These are phyloP conservation scores for Sporodiniella umbellata DNA, from an alignment of 371 early-diverging fungal genomes.

Conservation along the genomic window DNA sequence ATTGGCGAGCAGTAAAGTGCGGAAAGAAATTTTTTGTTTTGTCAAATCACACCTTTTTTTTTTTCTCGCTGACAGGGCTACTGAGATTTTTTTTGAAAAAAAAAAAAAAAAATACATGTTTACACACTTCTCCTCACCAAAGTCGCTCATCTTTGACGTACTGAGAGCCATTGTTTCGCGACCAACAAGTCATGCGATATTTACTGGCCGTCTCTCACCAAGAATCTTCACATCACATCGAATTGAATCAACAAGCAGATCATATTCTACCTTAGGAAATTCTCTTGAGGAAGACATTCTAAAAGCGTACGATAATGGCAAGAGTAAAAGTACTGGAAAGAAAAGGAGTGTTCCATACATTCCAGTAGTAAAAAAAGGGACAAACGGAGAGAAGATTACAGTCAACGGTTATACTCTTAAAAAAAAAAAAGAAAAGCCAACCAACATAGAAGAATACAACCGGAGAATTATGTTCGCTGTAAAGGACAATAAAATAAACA, in stretches of 20 bases:
- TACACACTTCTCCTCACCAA: slow-evolving; percentile 5
- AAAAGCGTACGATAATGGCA: background rate
- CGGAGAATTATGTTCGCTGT: slow-evolving; percentile 12
- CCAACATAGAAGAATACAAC: slow-evolving; percentile 22
- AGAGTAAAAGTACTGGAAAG: background rate
- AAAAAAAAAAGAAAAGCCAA: slow-evolving; percentile 11
- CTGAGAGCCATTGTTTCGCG: slow-evolving; percentile 16
- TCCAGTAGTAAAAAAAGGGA: background rate
- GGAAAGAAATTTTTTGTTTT: background rate
- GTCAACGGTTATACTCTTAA: slow-evolving; percentile 10
- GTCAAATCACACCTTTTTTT: background rate
- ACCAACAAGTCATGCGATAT: background rate
- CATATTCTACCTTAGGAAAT: background rate
- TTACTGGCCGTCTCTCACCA: background rate
- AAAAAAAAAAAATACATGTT: slow-evolving; percentile 1
- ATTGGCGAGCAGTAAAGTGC: too few relatives aligned
- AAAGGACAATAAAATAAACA: slow-evolving; percentile 24
- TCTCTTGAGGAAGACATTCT: background rate
- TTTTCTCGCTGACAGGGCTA: background rate
- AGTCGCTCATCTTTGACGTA: slow-evolving; percentile 12
- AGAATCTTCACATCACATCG: background rate
- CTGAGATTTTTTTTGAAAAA: background rate
- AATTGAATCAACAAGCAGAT: background rate
- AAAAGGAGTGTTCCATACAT: background rate
- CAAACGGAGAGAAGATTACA: background rate